Conservation (phyloP, 768 basidiomycete species). For the Suillus tomentosus region DNA sequence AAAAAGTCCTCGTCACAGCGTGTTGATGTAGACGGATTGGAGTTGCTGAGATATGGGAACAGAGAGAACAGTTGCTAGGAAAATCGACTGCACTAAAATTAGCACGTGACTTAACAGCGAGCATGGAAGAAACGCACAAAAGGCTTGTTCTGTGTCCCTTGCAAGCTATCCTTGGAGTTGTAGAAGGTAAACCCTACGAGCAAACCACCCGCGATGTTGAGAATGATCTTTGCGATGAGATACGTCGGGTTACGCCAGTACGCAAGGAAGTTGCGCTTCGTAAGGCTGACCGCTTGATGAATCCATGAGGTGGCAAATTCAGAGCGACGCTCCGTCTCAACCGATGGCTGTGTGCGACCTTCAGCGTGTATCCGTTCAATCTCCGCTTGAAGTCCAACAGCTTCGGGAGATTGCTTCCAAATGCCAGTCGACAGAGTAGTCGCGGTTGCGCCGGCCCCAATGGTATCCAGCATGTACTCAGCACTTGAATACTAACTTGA, state of each 20-base stretch:
- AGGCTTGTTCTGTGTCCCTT: slow-evolving; percentile 45
- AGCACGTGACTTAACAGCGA: background rate
- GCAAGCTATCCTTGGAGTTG: slow-evolving; percentile 35
- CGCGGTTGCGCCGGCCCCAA: slow-evolving; percentile 58
- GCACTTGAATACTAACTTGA: slow-evolving; percentile 32
- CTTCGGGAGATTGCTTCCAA: slow-evolving; percentile 50
- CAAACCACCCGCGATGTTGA: slow-evolving; percentile 36
- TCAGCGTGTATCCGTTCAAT: slow-evolving; percentile 46
- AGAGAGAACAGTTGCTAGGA: slow-evolving; percentile 45
- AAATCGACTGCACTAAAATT: slow-evolving; percentile 42
- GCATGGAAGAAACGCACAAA: slow-evolving; percentile 33
- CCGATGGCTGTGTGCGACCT: slow-evolving; percentile 29
- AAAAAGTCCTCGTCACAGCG: slow-evolving; percentile 92
- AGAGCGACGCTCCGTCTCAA: slow-evolving; percentile 25
- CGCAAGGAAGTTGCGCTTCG: slow-evolving; percentile 32
- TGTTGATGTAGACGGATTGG: slow-evolving; percentile 56
- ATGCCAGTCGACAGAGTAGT: slow-evolving; percentile 50
- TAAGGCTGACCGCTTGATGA: slow-evolving; percentile 36
- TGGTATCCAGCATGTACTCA: slow-evolving; percentile 52
- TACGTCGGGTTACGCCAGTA: slow-evolving; percentile 46
- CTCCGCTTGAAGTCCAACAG: slow-evolving; percentile 37
- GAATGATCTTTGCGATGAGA: slow-evolving; percentile 39
- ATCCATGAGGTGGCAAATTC: slow-evolving; percentile 43
- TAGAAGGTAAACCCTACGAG: slow-evolving; percentile 49
- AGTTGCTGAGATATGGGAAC: slow-evolving; percentile 59